These are phyloP conservation scores for Cryptococcus wingfieldii DNA, from an alignment of 1,284 basidiomycete species.

Conservation along the genomic window DNA sequence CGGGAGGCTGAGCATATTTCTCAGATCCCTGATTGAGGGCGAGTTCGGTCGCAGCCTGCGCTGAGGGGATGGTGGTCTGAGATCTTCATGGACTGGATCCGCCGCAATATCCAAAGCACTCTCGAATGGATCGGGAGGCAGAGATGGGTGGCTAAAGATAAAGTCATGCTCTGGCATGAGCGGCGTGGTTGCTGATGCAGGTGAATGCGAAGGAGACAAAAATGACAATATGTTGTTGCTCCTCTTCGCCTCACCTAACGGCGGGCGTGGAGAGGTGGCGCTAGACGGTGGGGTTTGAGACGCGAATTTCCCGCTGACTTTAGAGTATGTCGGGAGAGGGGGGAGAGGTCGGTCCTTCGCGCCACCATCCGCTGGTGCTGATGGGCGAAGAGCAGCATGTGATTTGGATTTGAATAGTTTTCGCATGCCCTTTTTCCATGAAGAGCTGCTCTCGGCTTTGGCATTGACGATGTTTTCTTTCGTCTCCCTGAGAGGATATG, in stretches of 20 bases:
- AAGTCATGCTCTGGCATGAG: neutral
- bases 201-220: slow-evolving; percentile 11
- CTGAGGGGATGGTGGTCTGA: slow-evolving; percentile 7
- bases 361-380: slow-evolving; percentile 13
- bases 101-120: slow-evolving; percentile 26
- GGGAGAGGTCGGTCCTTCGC: slow-evolving; percentile 17
- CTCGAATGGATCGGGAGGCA: slow-evolving; percentile 38
- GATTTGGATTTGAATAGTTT: slow-evolving; percentile 44
- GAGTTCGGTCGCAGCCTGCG: slow-evolving; percentile 22
- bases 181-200: slow-evolving; percentile 7
- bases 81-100: slow-evolving; percentile 12
- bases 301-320: slow-evolving; percentile 1
- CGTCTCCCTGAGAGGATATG: neutral
- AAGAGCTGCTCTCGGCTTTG: slow-evolving; percentile 20
- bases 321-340: slow-evolving; percentile 17
- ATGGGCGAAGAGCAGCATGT: slow-evolving; percentile 28
- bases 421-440: slow-evolving; percentile 41
- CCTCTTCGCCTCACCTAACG: slow-evolving; percentile 16
- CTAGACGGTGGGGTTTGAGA: neutral
- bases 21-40: slow-evolving; percentile 31
- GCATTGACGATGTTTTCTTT: neutral
- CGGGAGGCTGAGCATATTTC: slow-evolving; percentile 19
- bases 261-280: slow-evolving; percentile 10
- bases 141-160: slow-evolving; percentile 7
- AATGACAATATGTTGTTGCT: slow-evolving; percentile 6